Percentiles rank a stretch among this genome's conserved stretches.
phyloP scores from a whole-genome alignment of 345 rosid genomes.

The Boechera retrofracta region DNA sequence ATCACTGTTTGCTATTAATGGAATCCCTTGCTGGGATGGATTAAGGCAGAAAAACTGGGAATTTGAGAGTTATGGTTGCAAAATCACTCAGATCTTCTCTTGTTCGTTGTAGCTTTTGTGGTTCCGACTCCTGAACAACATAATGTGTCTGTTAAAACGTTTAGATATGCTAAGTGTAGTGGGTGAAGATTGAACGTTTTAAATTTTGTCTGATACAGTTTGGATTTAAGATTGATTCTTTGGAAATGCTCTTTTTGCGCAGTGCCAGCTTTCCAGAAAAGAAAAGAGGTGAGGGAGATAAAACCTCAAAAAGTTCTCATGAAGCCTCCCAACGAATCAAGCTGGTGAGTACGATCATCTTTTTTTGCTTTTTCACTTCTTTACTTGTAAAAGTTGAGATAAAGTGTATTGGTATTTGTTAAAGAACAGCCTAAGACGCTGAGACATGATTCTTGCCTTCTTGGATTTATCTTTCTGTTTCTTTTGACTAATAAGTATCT shows the following conservation, averaged over 20 bases:
- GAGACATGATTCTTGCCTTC: constrained; percentile 41
- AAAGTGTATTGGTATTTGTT: constrained; percentile 44
- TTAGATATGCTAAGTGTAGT: neutral
- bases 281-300: constrained; percentile 59
- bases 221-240: constrained; percentile 48
- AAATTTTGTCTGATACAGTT: constrained; percentile 15
- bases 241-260: constrained; percentile 41
- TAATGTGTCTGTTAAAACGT: neutral
- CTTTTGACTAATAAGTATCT: constrained; percentile 48
- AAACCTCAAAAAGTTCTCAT: constrained; percentile 48
- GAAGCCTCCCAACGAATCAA: constrained; percentile 61
- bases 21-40: constrained; percentile 41
- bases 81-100: constrained; percentile 36
- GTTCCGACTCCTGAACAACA: constrained; percentile 19
- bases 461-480: constrained; percentile 49
- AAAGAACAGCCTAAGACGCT: constrained; percentile 47
- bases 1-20: constrained; percentile 38
- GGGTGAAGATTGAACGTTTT: neutral
- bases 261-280: constrained; percentile 78
- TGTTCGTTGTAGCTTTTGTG: constrained; percentile 16
- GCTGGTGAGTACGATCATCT: constrained; percentile 61
- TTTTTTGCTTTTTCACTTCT: neutral
- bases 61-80: constrained; percentile 26
- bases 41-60: constrained; percentile 32
- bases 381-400: constrained; percentile 32